These are phyloP conservation scores for Punctularia strigosozonata DNA, from an alignment of 768 basidiomycete species.

Conservation along the genomic window DNA sequence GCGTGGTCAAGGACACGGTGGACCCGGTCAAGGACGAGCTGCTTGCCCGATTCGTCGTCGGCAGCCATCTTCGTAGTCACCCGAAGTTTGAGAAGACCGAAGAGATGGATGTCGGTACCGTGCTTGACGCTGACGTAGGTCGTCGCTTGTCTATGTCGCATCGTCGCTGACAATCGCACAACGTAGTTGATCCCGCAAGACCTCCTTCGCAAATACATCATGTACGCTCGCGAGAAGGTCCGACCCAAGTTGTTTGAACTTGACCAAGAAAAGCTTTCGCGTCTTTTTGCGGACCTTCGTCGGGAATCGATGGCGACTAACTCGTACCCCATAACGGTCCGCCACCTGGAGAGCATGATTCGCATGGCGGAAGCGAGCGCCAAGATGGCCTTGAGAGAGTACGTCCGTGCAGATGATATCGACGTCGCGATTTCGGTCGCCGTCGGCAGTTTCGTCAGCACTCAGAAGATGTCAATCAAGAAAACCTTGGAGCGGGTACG, in stretches of 20 bases:
- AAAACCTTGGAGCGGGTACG: slow-evolving; percentile 89
- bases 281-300: slow-evolving; percentile 90
- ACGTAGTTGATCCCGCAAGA: slow-evolving; percentile 92
- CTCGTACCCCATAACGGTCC: slow-evolving; percentile 97
- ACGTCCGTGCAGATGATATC: slow-evolving; percentile 91
- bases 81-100: slow-evolving; percentile 83
- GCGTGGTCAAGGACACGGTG: slow-evolving; percentile 95
- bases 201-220: slow-evolving; percentile 92
- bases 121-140: slow-evolving; percentile 82
- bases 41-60: slow-evolving; percentile 95
- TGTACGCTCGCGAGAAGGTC: slow-evolving; percentile 93
- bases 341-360: slow-evolving; percentile 98
- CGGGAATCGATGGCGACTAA: slow-evolving; percentile 95
- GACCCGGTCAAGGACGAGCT: slow-evolving; percentile 97
- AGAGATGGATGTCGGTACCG: slow-evolving; percentile 88
- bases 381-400: slow-evolving; percentile 96
- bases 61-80: slow-evolving; percentile 89
- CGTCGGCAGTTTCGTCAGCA: slow-evolving; percentile 87
- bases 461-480: slow-evolving; percentile 98
- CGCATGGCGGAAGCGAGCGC: slow-evolving; percentile 98
- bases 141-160: background rate
- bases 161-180: slow-evolving; percentile 1
- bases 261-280: slow-evolving; percentile 89
- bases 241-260: slow-evolving; percentile 88
- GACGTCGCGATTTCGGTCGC: slow-evolving; percentile 95